Percentiles rank a stretch among this genome's conserved stretches.
Conservation (phyloP, 768 basidiomycete species). For the Strobilomyces dryophilus region DNA sequence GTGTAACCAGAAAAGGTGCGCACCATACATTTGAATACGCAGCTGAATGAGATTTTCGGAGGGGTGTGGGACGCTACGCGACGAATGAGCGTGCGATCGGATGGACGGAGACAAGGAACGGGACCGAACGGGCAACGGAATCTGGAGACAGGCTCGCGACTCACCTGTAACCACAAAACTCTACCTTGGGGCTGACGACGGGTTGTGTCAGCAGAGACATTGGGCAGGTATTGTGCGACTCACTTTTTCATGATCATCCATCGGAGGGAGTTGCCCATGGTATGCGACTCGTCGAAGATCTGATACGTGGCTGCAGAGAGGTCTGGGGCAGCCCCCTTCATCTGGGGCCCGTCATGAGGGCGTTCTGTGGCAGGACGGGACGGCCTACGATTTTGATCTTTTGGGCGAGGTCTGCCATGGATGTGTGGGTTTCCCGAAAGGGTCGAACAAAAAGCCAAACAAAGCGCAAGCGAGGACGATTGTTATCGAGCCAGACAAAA, state of each 20-base stretch:
- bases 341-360: slow-evolving; percentile 41
- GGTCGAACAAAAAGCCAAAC: neutral
- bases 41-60: slow-evolving; percentile 95
- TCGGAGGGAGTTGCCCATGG: slow-evolving; percentile 88
- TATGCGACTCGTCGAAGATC: slow-evolving; percentile 92
- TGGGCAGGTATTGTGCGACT: slow-evolving; percentile 20
- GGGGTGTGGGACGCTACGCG: slow-evolving; percentile 69
- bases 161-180: slow-evolving; percentile 97
- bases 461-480: too few relatives aligned
- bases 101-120: neutral
- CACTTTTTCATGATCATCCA: slow-evolving; percentile 99
- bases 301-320: slow-evolving; percentile 89
- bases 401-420: slow-evolving; percentile 27
- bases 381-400: slow-evolving; percentile 32
- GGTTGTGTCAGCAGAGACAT: slow-evolving; percentile 4
- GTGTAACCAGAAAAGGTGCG: slow-evolving; percentile 29
- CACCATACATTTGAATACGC: slow-evolving; percentile 99
- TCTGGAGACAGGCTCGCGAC: slow-evolving; percentile 8
- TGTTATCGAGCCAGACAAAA: too few relatives aligned
- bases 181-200: slow-evolving; percentile 82
- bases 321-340: slow-evolving; percentile 78
- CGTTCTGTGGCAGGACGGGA: neutral
- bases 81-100: neutral
- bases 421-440: neutral
- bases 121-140: slow-evolving; percentile 13